Evolutionary conservation across 2,329 filamentous ascomycete genomes (phyloP), one percentile per base, ranked within the genome.

Genomic region (Balansia obtecta): DNA sequence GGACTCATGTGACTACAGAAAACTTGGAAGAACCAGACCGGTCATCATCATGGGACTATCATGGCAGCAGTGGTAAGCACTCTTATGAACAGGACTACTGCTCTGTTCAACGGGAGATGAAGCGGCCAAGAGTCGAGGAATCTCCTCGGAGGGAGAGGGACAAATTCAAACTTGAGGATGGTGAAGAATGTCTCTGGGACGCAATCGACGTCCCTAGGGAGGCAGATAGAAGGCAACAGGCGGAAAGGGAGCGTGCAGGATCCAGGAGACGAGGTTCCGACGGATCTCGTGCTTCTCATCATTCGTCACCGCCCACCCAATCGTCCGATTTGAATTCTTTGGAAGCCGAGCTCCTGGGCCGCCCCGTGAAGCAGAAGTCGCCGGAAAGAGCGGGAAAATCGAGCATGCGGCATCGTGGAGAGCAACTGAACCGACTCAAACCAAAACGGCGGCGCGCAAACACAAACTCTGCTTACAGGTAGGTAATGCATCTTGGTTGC

Each of bases 381-480:
- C 55, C 59, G 0, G 59, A 61, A 18, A 60, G 60, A 34, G 50
- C 54, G 5, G 52, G 50, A 18, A 60, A 60, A 34, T 51, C 54
- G 5, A 53, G 50, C 18, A 50, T 53, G 40, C 61, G 57, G 7
- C 54, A 54, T 37, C 53, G 56, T 7, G 54, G 55, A 10, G 56
- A 59, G 38, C 52, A 51, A 15, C 54, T 10, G 44, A 49, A 11
- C 33, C 49, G 20, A 39, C 56, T 44, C 3, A 63, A 59, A 43
- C 57, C 58, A 10, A 63, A 61, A 46, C 65, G 64, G 39, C 65
- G 66, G 27, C 62, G 61, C 43, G 57, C 55, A 3, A 66, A 64
- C 41, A 59, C 66, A 22, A 63, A 69, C 56, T 67, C 66, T 15
- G 67, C 66, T 6, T 69, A 68, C 42, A 65, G 67, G 67, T 68